Evolutionary conservation across 2,329 filamentous ascomycete genomes (phyloP).

Genomic region (Colletotrichum truncatum): DNA sequence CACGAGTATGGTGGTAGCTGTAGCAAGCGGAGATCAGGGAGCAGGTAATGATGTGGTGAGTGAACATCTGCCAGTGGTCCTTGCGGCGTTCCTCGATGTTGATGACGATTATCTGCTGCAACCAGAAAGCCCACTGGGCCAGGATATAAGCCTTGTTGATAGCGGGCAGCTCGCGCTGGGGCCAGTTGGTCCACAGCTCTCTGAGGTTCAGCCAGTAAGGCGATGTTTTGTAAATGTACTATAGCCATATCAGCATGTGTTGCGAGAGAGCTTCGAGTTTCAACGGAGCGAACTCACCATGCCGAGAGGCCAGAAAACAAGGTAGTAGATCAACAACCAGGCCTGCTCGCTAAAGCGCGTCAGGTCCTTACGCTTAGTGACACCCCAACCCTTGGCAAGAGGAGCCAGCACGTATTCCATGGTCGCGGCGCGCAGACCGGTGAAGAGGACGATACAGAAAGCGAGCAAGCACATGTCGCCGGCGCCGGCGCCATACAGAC

Average conservation of each 20-base stretch:
- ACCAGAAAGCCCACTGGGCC: slow-evolving; percentile 89
- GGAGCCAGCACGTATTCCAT: slow-evolving; percentile 92
- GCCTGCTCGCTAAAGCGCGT: slow-evolving; percentile 93
- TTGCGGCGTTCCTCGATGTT: slow-evolving; percentile 95
- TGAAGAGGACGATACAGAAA: slow-evolving; percentile 86
- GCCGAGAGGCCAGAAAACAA: slow-evolving; percentile 82
- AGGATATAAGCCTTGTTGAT: slow-evolving; percentile 90
- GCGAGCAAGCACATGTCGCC: slow-evolving; percentile 83
- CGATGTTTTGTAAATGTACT: slow-evolving; percentile 85
- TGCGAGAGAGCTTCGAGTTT: not conserved
- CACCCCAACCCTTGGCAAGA: slow-evolving; percentile 75
- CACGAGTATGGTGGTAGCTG: slow-evolving; percentile 84
- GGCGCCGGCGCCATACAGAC: slow-evolving; percentile 78
- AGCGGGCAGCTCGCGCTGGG: slow-evolving; percentile 76
- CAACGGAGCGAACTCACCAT: slow-evolving; percentile 68
- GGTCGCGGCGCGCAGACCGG: slow-evolving; percentile 80
- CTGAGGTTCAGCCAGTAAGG: slow-evolving; percentile 80
- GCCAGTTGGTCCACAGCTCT: slow-evolving; percentile 87
- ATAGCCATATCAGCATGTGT: slow-evolving; percentile 18
- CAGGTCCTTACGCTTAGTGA: slow-evolving; percentile 79
- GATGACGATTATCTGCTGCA: slow-evolving; percentile 93
- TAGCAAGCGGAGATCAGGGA: slow-evolving; percentile 84
- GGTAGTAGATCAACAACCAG: slow-evolving; percentile 89
- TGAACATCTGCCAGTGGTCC: slow-evolving; percentile 96
- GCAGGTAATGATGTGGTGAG: slow-evolving; percentile 91